Conservation (phyloP, 371 early-diverging fungal species). For the Mucor velutinosus region DNA sequence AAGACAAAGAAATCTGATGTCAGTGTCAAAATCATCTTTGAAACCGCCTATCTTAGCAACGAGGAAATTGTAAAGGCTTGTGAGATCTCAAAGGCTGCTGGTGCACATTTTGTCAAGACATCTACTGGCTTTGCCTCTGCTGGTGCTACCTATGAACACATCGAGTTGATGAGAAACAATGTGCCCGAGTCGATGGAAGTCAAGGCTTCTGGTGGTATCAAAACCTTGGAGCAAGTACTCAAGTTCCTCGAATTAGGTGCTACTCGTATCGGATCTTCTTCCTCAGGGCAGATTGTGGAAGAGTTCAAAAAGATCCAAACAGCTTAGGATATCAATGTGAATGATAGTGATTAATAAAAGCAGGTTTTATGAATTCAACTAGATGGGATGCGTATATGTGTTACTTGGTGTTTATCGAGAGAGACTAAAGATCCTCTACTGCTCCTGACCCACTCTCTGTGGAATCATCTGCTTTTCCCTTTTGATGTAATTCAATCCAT, state of each 20-base stretch:
- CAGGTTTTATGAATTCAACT: not conserved
- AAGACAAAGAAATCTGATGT: slow-evolving; percentile 48
- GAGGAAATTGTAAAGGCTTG: slow-evolving; percentile 62
- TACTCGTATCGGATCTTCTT: slow-evolving; percentile 66
- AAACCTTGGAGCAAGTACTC: slow-evolving; percentile 62
- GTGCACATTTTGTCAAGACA: slow-evolving; percentile 72
- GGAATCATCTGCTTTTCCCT: slow-evolving; percentile 13
- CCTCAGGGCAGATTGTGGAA: slow-evolving; percentile 60
- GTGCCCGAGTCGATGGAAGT: slow-evolving; percentile 53
- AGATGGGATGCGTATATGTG: no score
- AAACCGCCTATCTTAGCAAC: slow-evolving; percentile 62
- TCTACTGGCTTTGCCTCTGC: slow-evolving; percentile 67
- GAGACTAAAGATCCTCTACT: not conserved
- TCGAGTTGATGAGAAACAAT: slow-evolving; percentile 57
- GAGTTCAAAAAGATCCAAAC: slow-evolving; percentile 45
- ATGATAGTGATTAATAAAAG: not conserved
- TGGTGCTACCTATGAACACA: slow-evolving; percentile 59
- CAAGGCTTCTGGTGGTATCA: slow-evolving; percentile 71
- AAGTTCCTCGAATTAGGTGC: slow-evolving; percentile 60
- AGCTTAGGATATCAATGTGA: not conserved
- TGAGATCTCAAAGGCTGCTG: slow-evolving; percentile 51
- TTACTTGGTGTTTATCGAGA: not conserved
- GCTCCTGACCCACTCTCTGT: not conserved
- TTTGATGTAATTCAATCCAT: slow-evolving; percentile 42
- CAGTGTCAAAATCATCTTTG: slow-evolving; percentile 68